Evolutionary conservation across 768 basidiomycete species (phyloP).

Genomic region (Lentinus brumalis): DNA sequence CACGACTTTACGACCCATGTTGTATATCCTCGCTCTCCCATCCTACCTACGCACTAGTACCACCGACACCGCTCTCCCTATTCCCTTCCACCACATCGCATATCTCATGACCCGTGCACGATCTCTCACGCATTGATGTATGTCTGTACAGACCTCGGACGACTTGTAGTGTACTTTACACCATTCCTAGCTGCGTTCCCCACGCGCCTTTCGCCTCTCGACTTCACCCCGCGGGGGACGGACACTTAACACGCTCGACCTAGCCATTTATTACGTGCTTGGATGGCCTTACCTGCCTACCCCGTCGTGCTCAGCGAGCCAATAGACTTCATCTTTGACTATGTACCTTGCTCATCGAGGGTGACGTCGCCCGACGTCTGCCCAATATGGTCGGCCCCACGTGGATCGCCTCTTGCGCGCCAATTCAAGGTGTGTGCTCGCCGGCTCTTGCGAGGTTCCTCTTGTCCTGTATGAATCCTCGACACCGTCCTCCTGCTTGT

Average conservation of each 20-base stretch:
- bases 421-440: background rate
- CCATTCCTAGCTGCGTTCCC: background rate
- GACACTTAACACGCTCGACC: background rate
- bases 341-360: background rate
- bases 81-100: constrained; percentile 5
- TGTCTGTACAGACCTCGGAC: constrained; percentile 18
- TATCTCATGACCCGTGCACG: constrained; percentile 15
- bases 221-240: background rate
- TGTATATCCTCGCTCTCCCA: background rate
- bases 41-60: background rate
- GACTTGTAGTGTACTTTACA: constrained; percentile 19
- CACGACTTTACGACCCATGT: background rate
- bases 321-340: background rate
- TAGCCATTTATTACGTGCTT: background rate
- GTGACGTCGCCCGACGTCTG: background rate
- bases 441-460: background rate
- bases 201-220: background rate
- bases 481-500: background rate
- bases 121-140: constrained; percentile 20
- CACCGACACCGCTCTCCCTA: background rate
- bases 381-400: background rate
- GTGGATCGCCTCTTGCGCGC: background rate
- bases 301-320: background rate
- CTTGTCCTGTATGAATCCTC: constrained; percentile 1
- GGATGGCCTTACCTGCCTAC: background rate